These are phyloP conservation scores for Diddensiella caesifluorescens DNA, from an alignment of 805 yeast species.

Conservation along the genomic window DNA sequence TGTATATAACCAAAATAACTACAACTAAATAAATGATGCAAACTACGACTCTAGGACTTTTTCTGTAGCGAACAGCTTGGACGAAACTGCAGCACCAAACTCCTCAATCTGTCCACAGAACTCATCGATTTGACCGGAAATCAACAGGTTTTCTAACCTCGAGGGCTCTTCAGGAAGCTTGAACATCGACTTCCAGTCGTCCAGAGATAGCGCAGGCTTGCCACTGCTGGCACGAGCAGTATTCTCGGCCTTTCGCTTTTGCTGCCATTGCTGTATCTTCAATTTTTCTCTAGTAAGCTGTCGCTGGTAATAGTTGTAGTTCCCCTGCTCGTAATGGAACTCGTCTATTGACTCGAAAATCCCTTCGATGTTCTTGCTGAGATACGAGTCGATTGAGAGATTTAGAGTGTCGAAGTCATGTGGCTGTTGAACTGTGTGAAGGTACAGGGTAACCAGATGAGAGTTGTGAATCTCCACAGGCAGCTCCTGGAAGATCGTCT, in stretches of 20 bases:
- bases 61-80: conserved; percentile 50
- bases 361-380: conserved; percentile 49
- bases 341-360: conserved; percentile 67
- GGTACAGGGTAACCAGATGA: conserved; percentile 55
- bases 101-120: conserved; percentile 68
- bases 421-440: conserved; percentile 28
- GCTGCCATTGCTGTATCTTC: conserved; percentile 71
- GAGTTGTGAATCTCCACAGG: conserved; percentile 63
- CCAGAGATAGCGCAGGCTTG: conserved; percentile 42
- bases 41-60: conserved; percentile 16
- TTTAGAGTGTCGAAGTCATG: conserved; percentile 36
- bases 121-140: conserved; percentile 61
- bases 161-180: conserved; percentile 71
- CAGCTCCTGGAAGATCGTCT: conserved; percentile 66
- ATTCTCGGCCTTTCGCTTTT: conserved; percentile 61
- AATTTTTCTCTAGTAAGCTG: conserved; percentile 62
- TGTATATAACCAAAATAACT: too few relatives aligned
- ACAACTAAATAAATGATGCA: too few relatives aligned
- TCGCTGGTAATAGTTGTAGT: conserved; percentile 78
- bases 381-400: conserved; percentile 38
- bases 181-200: conserved; percentile 63
- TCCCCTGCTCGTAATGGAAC: conserved; percentile 70
- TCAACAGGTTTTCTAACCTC: conserved; percentile 63
- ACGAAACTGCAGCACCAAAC: conserved; percentile 59
- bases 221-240: conserved; percentile 53